A percentile compares a stretch with the other conserved stretches of the same genome.
Evolutionary conservation across 2,329 filamentous ascomycete genomes (phyloP).

Genomic region (Fusarium verticillioides): DNA sequence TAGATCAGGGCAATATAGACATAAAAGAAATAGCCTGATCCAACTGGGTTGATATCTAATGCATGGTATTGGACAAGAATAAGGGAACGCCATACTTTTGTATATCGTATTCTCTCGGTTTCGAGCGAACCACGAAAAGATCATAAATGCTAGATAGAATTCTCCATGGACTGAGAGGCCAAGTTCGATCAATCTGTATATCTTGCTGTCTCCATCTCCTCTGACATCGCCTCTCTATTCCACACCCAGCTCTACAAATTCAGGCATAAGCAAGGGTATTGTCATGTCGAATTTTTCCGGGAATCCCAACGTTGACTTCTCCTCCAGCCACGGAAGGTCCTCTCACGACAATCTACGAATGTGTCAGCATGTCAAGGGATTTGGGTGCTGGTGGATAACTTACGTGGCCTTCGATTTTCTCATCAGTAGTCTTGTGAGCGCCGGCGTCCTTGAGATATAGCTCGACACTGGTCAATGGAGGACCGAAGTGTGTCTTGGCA

Average conservation of each 20-base stretch:
- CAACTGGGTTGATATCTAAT: not conserved
- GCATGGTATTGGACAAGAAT: not conserved
- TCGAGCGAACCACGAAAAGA: not conserved
- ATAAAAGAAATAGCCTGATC: not conserved
- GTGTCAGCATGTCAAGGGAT: slow-evolving; percentile 16
- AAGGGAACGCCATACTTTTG: not conserved
- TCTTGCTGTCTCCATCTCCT: not conserved
- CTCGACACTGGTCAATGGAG: slow-evolving; percentile 83
- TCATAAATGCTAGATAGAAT: not conserved
- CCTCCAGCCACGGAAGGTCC: slow-evolving; percentile 79
- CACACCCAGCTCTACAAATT: not conserved
- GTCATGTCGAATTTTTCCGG: slow-evolving; percentile 75
- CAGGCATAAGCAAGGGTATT: slow-evolving; percentile 73
- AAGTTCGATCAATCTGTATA: not conserved
- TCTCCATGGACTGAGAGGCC: not conserved
- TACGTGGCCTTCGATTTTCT: slow-evolving; percentile 72
- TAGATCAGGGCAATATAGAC: not conserved
- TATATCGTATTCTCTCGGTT: too few species aligned
- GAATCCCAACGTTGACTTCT: slow-evolving; percentile 71
- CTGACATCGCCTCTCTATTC: not conserved
- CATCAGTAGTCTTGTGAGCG: slow-evolving; percentile 71
- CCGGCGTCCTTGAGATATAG: slow-evolving; percentile 75
- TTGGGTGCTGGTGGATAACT: slow-evolving; percentile 41
- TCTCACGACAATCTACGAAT: slow-evolving; percentile 70
- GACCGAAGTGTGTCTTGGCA: slow-evolving; percentile 75